Evolutionary conservation across 106 monocot species (phyloP).

Genomic region (Phalaenopsis aphrodite): DNA sequence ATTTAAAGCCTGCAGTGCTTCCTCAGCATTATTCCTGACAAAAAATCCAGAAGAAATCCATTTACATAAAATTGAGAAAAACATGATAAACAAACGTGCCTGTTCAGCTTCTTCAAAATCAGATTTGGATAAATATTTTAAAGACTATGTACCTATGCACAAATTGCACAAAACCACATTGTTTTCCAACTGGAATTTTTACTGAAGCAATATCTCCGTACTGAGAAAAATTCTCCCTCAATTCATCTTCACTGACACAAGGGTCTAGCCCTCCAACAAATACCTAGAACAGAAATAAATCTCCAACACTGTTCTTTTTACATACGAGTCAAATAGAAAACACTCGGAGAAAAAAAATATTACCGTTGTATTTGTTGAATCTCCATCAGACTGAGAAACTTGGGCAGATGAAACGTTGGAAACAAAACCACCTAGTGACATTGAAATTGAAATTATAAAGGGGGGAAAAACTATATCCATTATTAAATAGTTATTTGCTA

Average conservation of each 20-base stretch:
- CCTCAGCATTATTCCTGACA: constrained; percentile 60
- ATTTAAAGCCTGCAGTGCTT: constrained; percentile 55
- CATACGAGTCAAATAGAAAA: background rate
- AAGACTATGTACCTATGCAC: constrained; percentile 33
- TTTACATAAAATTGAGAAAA: background rate
- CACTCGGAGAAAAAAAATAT: background rate
- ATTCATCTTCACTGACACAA: constrained; percentile 66
- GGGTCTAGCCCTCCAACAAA: constrained; percentile 85
- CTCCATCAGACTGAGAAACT: constrained; percentile 35
- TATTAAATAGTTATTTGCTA: too few species aligned
- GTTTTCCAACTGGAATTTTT: constrained; percentile 81
- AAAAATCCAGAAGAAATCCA: background rate
- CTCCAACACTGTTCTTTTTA: background rate
- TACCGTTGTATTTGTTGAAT: constrained; percentile 66
- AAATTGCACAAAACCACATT: constrained; percentile 91
- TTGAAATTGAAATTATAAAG: background rate
- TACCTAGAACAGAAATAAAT: constrained; percentile 21
- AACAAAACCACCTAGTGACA: constrained; percentile 31
- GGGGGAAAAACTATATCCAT: background rate
- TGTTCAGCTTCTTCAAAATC: background rate
- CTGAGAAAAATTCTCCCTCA: constrained; percentile 57
- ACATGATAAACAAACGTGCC: background rate
- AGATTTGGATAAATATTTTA: background rate
- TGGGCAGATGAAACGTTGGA: constrained; percentile 34
- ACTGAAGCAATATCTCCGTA: constrained; percentile 77